These are phyloP conservation scores for Epichloe sibirici DNA, from an alignment of 2,329 filamentous ascomycete genomes.

Conservation along the genomic window DNA sequence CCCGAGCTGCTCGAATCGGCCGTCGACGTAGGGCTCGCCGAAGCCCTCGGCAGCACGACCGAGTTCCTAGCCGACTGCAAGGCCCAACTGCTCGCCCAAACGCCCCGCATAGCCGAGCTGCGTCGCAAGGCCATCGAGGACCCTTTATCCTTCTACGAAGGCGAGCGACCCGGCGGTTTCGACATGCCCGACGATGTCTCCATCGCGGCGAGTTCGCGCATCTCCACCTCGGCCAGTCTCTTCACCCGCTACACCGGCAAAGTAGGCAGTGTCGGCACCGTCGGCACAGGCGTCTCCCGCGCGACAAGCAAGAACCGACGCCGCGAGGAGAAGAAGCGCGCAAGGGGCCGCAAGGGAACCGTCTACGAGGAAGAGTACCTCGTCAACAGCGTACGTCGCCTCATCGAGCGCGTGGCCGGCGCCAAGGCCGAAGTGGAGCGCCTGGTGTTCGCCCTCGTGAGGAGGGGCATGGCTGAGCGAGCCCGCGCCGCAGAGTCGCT, in stretches of 20 bases:
- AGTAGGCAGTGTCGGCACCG: constrained; percentile 48
- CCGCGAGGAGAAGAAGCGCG: constrained; percentile 88
- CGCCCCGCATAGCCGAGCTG: constrained; percentile 75
- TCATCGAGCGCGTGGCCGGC: constrained; percentile 71
- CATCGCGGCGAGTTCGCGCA: constrained; percentile 67
- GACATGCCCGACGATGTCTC: constrained; percentile 89
- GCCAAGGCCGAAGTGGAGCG: constrained; percentile 59
- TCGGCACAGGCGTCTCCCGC: constrained; percentile 60
- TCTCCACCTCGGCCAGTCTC: constrained; percentile 73
- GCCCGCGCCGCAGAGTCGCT: constrained; percentile 65
- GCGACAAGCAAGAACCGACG: constrained; percentile 79
- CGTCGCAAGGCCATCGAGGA: constrained; percentile 71
- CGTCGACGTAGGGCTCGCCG: constrained; percentile 68
- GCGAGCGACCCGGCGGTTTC: constrained; percentile 48
- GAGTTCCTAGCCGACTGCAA: constrained; percentile 93
- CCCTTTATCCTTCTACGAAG: constrained; percentile 80
- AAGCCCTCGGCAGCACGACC: constrained; percentile 70
- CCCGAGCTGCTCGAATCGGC: constrained; percentile 51
- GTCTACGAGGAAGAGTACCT: constrained; percentile 98
- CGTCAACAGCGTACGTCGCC: constrained; percentile 69
- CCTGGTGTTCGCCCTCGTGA: constrained; percentile 64
- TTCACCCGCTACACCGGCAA: constrained; percentile 87
- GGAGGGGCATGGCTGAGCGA: constrained; percentile 77
- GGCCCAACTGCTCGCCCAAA: constrained; percentile 68
- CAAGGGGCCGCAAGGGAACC: constrained; percentile 86